Percentiles rank a stretch among this genome's conserved stretches.
Conservation (phyloP, 148 eudicot genomes). For the Cornus suecica region DNA sequence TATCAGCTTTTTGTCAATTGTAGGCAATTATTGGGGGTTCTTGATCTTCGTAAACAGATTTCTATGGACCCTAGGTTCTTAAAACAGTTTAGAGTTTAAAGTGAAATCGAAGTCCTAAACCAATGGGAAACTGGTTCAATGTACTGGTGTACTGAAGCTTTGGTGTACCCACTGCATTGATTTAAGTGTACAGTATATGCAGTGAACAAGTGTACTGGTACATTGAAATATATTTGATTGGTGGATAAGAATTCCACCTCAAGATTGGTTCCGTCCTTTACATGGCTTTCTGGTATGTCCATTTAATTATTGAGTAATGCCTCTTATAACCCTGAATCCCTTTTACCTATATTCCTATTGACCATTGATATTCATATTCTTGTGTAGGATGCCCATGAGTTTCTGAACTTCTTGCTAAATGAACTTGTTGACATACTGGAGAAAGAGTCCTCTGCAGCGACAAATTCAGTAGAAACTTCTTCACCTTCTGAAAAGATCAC, state of each 20-base stretch:
- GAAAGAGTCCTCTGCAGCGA: conserved; percentile 19
- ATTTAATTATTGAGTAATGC: not conserved
- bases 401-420: conserved; percentile 16
- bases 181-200: no score
- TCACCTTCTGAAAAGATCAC: conserved; percentile 43
- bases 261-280: conserved; percentile 3
- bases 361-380: not conserved
- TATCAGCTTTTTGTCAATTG: no score
- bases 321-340: not conserved
- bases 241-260: not conserved
- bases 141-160: not conserved
- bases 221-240: not conserved
- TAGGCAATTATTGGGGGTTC: no score
- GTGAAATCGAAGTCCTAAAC: no score
- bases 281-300: not conserved
- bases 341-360: not conserved
- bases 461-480: conserved; percentile 18
- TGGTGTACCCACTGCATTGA: not conserved
- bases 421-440: conserved; percentile 54
- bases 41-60: no score
- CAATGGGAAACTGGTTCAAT: not conserved
- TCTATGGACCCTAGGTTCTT: no score
- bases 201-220: no score
- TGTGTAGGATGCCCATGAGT: conserved; percentile 74
- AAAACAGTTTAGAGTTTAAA: no score